Evolutionary conservation across 441 rosid genomes (phyloP), one percentile per base, ranked within the genome.

Genomic region (Mallotus repandus): DNA sequence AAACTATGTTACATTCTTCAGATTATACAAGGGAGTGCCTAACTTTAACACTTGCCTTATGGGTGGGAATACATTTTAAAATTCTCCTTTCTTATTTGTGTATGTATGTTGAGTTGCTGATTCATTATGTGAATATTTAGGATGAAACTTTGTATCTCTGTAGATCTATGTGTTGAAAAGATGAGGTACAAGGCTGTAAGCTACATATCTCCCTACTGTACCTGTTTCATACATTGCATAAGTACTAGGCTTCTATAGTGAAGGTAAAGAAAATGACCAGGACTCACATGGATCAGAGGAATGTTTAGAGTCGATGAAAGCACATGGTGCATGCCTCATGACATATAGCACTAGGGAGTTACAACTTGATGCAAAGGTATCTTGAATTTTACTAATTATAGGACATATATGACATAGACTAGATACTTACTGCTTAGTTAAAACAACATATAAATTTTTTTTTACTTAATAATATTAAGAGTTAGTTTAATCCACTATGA

Each of bases 151-250:
- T 48, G 45, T 68, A 49, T 71, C 69, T 71, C n/a, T 80, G 84
- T 91, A 96, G 99, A 96, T 88, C 98, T 86, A 45, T 92, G 82
- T 80, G 97, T 84, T 70, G 97, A 96, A 76, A 96, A 92, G 87
- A 89, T 94, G 89, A 93, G 98, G 72, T 94, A 86, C 70, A 92
- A 89, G 87, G 99, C 99, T 65, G 93, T 94, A 77, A 89, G 48
- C 74, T 87, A 94, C 86, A 94, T 96, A 82, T 83, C 93, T 49
- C 87, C 99, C 99, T 68, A 86, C 90, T 32, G 72, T 91, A 74
- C 93, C 99, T 7, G 91, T 93, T 76, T 84, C 93, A 55, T 89
- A 93, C 79, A 72, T 93, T 71, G 86, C 89, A 21, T 87, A 88
- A 79, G 88, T 93, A 70, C 73, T 96, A 78, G 98, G 98, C 25